Base-by-base conservation (phyloP, 768 basidiomycete species). In the Lactarius trivialis region DNA sequence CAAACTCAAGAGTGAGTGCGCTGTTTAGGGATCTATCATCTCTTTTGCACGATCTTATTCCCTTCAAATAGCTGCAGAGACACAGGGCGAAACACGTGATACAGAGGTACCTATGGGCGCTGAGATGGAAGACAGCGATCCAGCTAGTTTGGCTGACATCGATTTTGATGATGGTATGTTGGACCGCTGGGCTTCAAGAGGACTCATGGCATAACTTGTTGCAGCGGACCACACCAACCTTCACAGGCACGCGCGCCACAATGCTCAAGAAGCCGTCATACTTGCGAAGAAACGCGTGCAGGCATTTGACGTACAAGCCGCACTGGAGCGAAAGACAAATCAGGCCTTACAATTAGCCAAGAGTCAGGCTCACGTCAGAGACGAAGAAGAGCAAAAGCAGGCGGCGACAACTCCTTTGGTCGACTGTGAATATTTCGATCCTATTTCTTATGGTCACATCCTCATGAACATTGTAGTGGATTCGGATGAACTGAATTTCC, bases 401-500 rank as follows among this genome's bases (percentile, higher is more conserved):
- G 9, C 55, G 12, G 65, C 75, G 4, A 69, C 71, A 7, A 76
- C 78, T 1, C 81, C 84, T 58, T 78, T 91, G 9, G 82, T 92
- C 58, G 91, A 93, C 70, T 77, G 91, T 93, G 75, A 70, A 89
- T 73, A 45, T 21, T n/a, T 41, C 17, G 11, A 30, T 52, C 51
- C 34, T 53, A 48, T 55, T 63, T 7, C 28, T 33, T 37, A 7
- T n/a, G 8, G 4, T 12, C 17, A 36, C 21, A 21, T 19, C 19
- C 33, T 12, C 19, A 37, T 48, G 2, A 51, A 15, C 54, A 43
- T 8, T 33, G 26, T 63, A 94, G 93, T 96, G 68, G 94, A 96
- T 72, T 92, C 91, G 21, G 94, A 97, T 70, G 96, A 98, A 71
- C 85, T 99, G 41, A 98, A 99, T 76, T 98, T 99, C 85, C 95